Percentiles rank a stretch among this genome's conserved stretches.
Conservation (phyloP, 1,284 basidiomycete genomes). For the Agroathelia rolfsii region DNA sequence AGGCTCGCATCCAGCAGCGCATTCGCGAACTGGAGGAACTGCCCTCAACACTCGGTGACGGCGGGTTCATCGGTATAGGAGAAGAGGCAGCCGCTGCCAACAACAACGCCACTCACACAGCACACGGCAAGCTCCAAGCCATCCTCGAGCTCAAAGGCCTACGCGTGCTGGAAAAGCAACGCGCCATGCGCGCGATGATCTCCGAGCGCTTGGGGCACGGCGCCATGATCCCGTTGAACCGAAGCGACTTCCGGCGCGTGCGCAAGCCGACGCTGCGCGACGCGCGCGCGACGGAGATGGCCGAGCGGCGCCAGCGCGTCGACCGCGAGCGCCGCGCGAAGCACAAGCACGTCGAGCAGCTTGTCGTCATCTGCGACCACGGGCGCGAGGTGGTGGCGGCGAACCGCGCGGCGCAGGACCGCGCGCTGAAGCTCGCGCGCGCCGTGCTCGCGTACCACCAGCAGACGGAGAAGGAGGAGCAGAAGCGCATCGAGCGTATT, state of each 20-base stretch:
- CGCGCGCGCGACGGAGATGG: conserved; percentile 82
- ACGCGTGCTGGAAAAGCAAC: conserved; percentile 87
- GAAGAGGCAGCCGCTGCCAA: conserved; percentile 30
- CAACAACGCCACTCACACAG: conserved; percentile 42
- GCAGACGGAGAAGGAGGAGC: conserved; percentile 96
- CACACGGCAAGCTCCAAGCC: conserved; percentile 78
- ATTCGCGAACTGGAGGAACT: conserved; percentile 83
- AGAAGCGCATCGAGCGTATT: conserved; percentile 92
- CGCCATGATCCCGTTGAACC: conserved; percentile 85
- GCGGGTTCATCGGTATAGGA: conserved; percentile 50
- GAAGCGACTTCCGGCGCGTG: conserved; percentile 82
- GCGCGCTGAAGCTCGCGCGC: conserved; percentile 76
- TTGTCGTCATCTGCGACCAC: conserved; percentile 81
- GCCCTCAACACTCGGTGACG: conserved; percentile 77
- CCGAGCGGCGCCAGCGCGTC: conserved; percentile 85
- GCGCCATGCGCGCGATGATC: conserved; percentile 76
- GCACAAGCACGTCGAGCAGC: conserved; percentile 93
- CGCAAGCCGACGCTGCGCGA: conserved; percentile 87
- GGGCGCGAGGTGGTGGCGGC: conserved; percentile 66
- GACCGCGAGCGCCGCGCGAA: conserved; percentile 93
- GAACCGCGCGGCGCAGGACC: conserved; percentile 61
- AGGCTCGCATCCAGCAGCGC: conserved; percentile 84
- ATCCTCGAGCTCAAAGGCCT: conserved; percentile 92
- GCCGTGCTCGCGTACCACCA: conserved; percentile 83
- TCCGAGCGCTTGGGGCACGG: conserved; percentile 85